Percentiles rank a stretch among this genome's conserved stretches.
Evolutionary conservation across 2,329 filamentous ascomycete genomes (phyloP).

Genomic region (Aspergillus transmontanensis): DNA sequence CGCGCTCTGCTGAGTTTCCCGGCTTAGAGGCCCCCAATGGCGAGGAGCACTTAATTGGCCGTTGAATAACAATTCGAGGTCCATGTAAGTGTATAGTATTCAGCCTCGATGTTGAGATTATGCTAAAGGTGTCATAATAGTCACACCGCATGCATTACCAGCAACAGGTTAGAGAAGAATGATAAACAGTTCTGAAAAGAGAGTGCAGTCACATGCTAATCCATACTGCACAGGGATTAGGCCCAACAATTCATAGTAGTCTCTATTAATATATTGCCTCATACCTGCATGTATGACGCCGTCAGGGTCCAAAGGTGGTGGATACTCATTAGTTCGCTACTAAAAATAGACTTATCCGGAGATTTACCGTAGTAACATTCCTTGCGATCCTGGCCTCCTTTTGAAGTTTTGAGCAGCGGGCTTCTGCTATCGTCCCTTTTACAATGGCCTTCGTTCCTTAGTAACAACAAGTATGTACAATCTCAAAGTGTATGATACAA

Average conservation of each 20-base stretch:
- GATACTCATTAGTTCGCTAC: not conserved
- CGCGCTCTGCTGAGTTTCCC: not conserved
- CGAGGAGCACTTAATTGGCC: not conserved
- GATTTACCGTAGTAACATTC: not conserved
- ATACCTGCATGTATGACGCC: not conserved
- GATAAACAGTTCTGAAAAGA: not conserved
- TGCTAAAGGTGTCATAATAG: not conserved
- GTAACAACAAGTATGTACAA: not conserved
- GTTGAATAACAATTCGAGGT: not conserved
- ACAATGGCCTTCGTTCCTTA: not conserved
- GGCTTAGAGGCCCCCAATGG: not conserved
- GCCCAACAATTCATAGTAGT: not conserved
- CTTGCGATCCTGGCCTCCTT: not conserved
- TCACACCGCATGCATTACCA: not conserved
- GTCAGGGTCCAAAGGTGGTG: not conserved
- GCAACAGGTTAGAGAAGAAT: not conserved
- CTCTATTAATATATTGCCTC: not conserved
- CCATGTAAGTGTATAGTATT: not conserved
- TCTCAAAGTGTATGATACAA: too few relatives aligned
- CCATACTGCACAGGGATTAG: not conserved
- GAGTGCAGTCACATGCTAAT: not conserved
- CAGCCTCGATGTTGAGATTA: not conserved
- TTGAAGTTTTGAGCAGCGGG: too few relatives aligned
- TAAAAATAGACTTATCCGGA: not conserved
- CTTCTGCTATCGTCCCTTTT: too few relatives aligned